Conservation (phyloP, 805 yeast genomes). For the Wickerhamomyces bisporus region DNA sequence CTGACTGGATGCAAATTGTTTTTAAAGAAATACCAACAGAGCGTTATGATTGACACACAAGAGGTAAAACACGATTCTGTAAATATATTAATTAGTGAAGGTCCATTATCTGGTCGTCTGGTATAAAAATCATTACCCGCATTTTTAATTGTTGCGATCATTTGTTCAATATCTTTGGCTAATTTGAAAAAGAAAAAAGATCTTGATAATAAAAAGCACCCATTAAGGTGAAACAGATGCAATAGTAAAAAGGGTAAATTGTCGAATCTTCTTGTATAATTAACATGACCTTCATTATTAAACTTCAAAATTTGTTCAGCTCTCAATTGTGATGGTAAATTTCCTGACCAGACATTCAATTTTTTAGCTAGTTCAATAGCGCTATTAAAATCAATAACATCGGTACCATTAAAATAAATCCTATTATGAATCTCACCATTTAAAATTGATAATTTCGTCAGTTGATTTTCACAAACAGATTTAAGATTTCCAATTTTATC, state of each 20-base stretch:
- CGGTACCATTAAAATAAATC: constrained; percentile 25
- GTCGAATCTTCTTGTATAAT: neutral
- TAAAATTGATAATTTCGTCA: constrained; percentile 22
- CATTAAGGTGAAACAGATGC: constrained; percentile 29
- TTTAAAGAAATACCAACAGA: constrained; percentile 15
- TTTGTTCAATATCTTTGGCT: neutral
- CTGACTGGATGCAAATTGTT: constrained; percentile 23
- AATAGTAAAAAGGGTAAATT: constrained; percentile 19
- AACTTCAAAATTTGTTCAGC: constrained; percentile 2
- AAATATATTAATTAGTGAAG: constrained; percentile 10
- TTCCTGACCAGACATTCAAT: constrained; percentile 18
- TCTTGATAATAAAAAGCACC: constrained; percentile 27
- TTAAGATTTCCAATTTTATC: constrained; percentile 5
- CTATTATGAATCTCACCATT: constrained; percentile 26
- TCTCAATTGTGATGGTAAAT: constrained; percentile 4
- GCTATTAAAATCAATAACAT: constrained; percentile 19
- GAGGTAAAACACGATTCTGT: constrained; percentile 27
- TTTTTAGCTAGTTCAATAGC: constrained; percentile 28
- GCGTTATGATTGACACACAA: constrained; percentile 24
- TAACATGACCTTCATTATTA: neutral
- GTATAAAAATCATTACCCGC: neutral
- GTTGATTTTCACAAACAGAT: constrained; percentile 23
- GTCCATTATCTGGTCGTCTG: no score
- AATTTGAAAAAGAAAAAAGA: constrained; percentile 31
- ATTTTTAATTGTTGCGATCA: neutral